These are phyloP conservation scores for Leccinum huronense DNA, from an alignment of 1,284 basidiomycete genomes.

Conservation along the genomic window DNA sequence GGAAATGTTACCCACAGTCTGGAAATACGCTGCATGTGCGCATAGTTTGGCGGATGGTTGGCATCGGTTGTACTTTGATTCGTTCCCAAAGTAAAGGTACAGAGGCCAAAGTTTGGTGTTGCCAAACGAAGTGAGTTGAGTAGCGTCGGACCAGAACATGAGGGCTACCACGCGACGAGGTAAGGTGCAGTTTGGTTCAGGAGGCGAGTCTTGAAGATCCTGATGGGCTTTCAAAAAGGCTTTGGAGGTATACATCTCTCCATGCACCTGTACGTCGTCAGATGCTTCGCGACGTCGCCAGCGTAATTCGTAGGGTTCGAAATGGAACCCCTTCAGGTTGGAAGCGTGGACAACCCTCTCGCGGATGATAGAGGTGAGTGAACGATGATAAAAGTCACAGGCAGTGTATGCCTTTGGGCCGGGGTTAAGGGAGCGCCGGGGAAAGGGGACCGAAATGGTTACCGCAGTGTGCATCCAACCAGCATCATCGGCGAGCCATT, in stretches of 20 bases:
- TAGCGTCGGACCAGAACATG: neutral
- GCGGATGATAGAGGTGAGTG: neutral
- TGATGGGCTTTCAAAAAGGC: neutral
- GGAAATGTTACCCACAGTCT: neutral
- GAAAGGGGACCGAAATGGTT: neutral
- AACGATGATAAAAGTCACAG: neutral
- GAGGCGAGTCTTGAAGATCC: neutral
- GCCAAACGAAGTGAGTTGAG: neutral
- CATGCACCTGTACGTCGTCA: neutral
- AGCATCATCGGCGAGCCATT: neutral
- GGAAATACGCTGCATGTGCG: neutral
- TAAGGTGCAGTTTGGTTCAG: neutral
- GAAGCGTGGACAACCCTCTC: neutral
- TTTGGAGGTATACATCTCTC: neutral
- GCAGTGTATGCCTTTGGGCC: neutral
- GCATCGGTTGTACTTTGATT: neutral
- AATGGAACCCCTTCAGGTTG: neutral
- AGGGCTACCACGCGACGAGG: neutral
- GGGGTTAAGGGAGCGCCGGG: neutral
- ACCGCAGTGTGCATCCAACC: neutral
- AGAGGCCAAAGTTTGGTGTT: neutral
- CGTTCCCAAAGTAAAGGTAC: neutral
- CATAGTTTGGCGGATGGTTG: neutral
- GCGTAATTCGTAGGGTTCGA: neutral
- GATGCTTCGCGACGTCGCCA: neutral